phyloP scores from a whole-genome alignment of 129 eudicot genomes.

The Flaveria bidentis region DNA sequence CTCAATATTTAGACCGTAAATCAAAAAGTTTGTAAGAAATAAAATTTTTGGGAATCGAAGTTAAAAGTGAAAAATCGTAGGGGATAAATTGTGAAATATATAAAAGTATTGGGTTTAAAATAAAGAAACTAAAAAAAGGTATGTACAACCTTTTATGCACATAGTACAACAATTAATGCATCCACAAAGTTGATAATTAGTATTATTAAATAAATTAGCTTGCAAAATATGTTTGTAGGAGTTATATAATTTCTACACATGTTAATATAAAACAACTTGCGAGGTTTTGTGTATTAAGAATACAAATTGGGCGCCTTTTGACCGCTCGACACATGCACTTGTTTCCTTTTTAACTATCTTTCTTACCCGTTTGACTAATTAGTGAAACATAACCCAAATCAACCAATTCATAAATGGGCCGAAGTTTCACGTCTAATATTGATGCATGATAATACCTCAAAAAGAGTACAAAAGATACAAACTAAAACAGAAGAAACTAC shows the following conservation, averaged over 20 bases:
- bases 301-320: neutral
- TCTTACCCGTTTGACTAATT: neutral
- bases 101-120: too few relatives aligned
- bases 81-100: too few relatives aligned
- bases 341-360: neutral
- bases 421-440: neutral
- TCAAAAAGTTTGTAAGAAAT: too few relatives aligned
- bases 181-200: too few relatives aligned
- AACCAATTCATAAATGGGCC: neutral
- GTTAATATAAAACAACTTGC: neutral
- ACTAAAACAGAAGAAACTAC: neutral
- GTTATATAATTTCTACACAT: neutral
- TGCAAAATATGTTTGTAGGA: neutral
- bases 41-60: too few relatives aligned
- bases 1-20: too few relatives aligned
- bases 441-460: neutral
- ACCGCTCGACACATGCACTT: neutral
- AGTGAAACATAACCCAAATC: neutral
- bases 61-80: too few relatives aligned
- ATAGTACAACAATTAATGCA: too few relatives aligned
- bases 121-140: too few relatives aligned
- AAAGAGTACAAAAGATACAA: neutral
- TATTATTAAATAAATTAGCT: neutral
- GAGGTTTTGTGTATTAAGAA: neutral
- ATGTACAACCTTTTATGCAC: too few relatives aligned